Conservation (phyloP, 768 basidiomycete species). For the Sistotremastrum suecicum region DNA sequence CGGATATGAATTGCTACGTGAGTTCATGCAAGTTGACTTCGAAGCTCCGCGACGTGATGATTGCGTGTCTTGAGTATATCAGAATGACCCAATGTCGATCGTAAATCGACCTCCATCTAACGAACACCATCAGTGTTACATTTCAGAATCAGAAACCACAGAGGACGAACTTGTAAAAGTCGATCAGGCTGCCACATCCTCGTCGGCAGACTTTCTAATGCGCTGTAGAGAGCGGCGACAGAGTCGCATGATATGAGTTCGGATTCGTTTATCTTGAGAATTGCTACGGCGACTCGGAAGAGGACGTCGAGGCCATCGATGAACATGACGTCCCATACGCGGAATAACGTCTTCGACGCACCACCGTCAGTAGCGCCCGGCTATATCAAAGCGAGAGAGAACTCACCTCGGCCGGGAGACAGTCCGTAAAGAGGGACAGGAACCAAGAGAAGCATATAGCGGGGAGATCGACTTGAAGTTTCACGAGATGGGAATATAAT, state of each 20-base stretch:
- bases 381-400: background rate
- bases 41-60: constrained; percentile 32
- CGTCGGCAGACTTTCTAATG: constrained; percentile 79
- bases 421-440: constrained; percentile 89
- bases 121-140: background rate
- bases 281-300: constrained; percentile 80
- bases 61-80: constrained; percentile 44
- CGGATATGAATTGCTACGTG: no score
- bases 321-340: constrained; percentile 93
- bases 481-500: constrained; percentile 58
- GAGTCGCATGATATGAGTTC: constrained; percentile 78
- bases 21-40: no score
- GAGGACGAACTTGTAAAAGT: constrained; percentile 59
- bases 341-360: constrained; percentile 62
- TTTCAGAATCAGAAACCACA: background rate
- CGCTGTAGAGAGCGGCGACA: constrained; percentile 79
- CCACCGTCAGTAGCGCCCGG: background rate
- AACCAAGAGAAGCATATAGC: constrained; percentile 99
- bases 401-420: constrained; percentile 82
- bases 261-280: constrained; percentile 69
- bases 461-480: constrained; percentile 77
- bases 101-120: constrained; percentile 46
- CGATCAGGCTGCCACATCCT: constrained; percentile 90
- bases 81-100: constrained; percentile 32
- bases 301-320: constrained; percentile 86